A percentile compares a stretch with the other conserved stretches of the same genome.
Conservation (phyloP, 2,329 filamentous ascomycete species). For the Penicillium sp. region DNA sequence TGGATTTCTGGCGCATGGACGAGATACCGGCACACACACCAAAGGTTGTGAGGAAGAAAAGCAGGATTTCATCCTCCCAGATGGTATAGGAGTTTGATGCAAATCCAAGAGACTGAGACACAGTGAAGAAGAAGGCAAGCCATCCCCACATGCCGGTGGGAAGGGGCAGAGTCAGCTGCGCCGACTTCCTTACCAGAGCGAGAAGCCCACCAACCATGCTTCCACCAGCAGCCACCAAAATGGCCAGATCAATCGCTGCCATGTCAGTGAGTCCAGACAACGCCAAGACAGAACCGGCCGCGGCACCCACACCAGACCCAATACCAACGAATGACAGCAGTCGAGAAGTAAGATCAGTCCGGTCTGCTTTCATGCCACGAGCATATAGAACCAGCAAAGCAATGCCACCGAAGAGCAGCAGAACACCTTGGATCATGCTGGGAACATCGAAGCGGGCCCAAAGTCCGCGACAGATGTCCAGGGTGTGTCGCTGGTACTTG, state of each 20-base stretch:
- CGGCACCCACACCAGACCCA: conserved; percentile 49
- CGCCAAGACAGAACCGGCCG: conserved; percentile 26
- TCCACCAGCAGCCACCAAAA: conserved; percentile 44
- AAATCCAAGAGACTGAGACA: conserved; percentile 90
- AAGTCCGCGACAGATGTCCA: conserved; percentile 75
- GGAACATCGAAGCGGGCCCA: conserved; percentile 92
- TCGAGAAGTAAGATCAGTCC: conserved; percentile 53
- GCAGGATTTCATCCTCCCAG: conserved; percentile 93
- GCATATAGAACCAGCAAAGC: conserved; percentile 72
- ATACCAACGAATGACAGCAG: conserved; percentile 54
- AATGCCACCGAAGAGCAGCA: conserved; percentile 68
- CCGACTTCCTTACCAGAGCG: conserved; percentile 41
- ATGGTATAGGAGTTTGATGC: conserved; percentile 98
- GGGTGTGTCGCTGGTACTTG: conserved; percentile 74
- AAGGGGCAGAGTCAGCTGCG: conserved; percentile 52
- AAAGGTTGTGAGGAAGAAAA: conserved; percentile 90
- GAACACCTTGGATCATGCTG: conserved; percentile 79
- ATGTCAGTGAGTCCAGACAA: conserved; percentile 29
- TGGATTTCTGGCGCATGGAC: conserved; percentile 69
- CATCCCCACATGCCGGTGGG: conserved; percentile 87
- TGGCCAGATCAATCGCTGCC: conserved; percentile 32
- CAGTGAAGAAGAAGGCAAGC: conserved; percentile 74
- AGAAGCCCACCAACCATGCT: conserved; percentile 46
- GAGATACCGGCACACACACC: conserved; percentile 72
- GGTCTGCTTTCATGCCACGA: conserved; percentile 54